Evolutionary conservation across 1,139 yeast species (phyloP), one percentile per base, ranked within the genome.

Genomic region (Trichomonascaceae sp.): DNA sequence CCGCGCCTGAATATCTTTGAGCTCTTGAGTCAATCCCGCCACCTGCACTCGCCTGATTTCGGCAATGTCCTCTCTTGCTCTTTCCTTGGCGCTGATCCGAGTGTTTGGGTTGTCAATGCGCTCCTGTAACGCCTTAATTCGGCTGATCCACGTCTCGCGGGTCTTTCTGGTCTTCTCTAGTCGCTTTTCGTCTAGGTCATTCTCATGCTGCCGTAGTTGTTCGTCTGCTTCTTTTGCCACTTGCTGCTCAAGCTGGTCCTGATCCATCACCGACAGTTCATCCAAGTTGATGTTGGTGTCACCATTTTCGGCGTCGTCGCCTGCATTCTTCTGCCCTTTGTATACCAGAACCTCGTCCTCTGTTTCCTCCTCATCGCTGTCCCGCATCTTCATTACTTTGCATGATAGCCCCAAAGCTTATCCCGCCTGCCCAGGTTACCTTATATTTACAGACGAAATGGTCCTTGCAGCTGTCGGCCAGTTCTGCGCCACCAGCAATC

Each of bases 391-490:
- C n/a, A n/a, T n/a, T n/a, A n/a, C n/a, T n/a, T n/a, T n/a, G n/a
- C n/a, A n/a, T n/a, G n/a, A n/a, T n/a, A n/a, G n/a, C n/a, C n/a
- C n/a, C n/a, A n/a, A n/a, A n/a, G n/a, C n/a, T n/a, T n/a, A n/a
- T n/a, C n/a, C n/a, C n/a, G n/a, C n/a, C n/a, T n/a, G n/a, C n/a
- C n/a, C n/a, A n/a, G n/a, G n/a, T n/a, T n/a, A n/a, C n/a, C n/a
- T n/a, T n/a, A n/a, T n/a, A n/a, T n/a, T n/a, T n/a, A n/a, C n/a
- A n/a, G n/a, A n/a, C n/a, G n/a, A n/a, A n/a, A 71, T 69, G 76
- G 71, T 67, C 5, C 56, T 70, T 36, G 67, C 85, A 13, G 95
- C 93, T 9, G 84, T 84, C 17, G 96, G 93, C 0, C 97, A 87
- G 52, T 60, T 89, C 41, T 76, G 89, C 45, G 80, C 94, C 0